These are phyloP conservation scores for Aspergillus nanangensis DNA, from an alignment of 495 filamentous ascomycete genomes.

Conservation along the genomic window DNA sequence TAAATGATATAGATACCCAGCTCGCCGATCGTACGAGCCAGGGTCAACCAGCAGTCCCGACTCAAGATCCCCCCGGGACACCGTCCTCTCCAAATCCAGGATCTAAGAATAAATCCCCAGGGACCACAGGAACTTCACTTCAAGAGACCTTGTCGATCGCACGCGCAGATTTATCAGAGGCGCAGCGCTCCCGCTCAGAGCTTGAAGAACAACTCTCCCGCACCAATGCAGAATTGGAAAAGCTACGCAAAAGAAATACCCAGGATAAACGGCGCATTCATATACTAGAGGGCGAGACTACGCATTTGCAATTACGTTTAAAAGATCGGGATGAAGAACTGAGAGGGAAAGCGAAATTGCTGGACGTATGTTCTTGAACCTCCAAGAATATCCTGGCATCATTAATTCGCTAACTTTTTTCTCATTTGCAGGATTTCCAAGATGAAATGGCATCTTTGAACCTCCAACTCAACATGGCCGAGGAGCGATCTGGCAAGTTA, in stretches of 20 bases:
- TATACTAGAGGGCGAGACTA: constrained; percentile 59
- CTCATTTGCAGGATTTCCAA: constrained; percentile 62
- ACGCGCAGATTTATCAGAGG: constrained; percentile 62
- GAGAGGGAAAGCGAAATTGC: constrained; percentile 70
- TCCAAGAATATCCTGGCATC: neutral
- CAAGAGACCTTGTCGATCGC: constrained; percentile 44
- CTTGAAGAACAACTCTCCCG: constrained; percentile 57
- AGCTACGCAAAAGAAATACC: constrained; percentile 51
- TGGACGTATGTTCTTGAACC: constrained; percentile 52
- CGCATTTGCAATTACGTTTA: constrained; percentile 54
- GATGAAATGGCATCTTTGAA: constrained; percentile 84
- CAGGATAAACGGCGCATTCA: constrained; percentile 54
- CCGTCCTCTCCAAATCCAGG: constrained; percentile 12
- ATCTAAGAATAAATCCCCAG: constrained; percentile 20
- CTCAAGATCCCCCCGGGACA: constrained; percentile 3
- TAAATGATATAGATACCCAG: constrained; percentile 64
- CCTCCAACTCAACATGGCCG: constrained; percentile 82
- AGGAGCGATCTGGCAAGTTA: constrained; percentile 63
- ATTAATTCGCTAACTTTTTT: constrained; percentile 4
- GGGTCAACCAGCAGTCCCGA: neutral
- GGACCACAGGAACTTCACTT: constrained; percentile 15
- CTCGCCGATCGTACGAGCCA: constrained; percentile 65
- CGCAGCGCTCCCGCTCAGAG: constrained; percentile 65
- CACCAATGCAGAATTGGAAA: constrained; percentile 57
- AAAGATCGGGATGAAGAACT: constrained; percentile 84